phyloP scores from a whole-genome alignment of 768 basidiomycete genomes.

The Rubroboletus satanas region DNA sequence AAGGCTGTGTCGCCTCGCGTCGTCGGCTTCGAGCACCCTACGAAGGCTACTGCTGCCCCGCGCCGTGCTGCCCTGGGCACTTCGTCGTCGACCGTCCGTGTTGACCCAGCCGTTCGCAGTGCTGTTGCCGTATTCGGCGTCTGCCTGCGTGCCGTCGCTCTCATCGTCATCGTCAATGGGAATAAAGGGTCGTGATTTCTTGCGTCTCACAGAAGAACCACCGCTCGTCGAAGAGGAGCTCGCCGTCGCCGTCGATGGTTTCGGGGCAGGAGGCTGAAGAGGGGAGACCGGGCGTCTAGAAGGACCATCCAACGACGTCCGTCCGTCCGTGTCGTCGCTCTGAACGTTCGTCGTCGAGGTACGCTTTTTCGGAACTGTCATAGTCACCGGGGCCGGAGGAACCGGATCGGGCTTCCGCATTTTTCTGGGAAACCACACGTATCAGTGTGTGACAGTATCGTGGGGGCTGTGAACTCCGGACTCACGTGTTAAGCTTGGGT shows the following conservation, averaged over 20 bases:
- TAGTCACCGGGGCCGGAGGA: conserved; percentile 33
- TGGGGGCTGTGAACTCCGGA: conserved; percentile 15
- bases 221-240: conserved; percentile 27
- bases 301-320: conserved; percentile 37
- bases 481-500: conserved; percentile 84
- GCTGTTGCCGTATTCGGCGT: conserved; percentile 53
- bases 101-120: conserved; percentile 49
- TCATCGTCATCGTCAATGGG: conserved; percentile 50
- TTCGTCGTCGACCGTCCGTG: conserved; percentile 53
- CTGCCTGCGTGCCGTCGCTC: conserved; percentile 68
- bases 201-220: conserved; percentile 39
- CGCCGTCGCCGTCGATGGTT: conserved; percentile 37
- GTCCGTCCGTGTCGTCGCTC: conserved; percentile 39
- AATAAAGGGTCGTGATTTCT: conserved; percentile 50
- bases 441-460: conserved; percentile 7
- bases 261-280: conserved; percentile 31
- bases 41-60: conserved; percentile 27
- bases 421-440: conserved; percentile 49
- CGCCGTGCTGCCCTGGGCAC: conserved; percentile 20
- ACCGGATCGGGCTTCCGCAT: conserved; percentile 80
- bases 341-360: conserved; percentile 31
- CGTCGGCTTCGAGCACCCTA: conserved; percentile 41
- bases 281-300: conserved; percentile 32
- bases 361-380: conserved; percentile 41
- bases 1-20: conserved; percentile 64